Percentiles rank a stretch among this genome's conserved stretches.
phyloP scores from a whole-genome alignment of 2,329 filamentous ascomycete species.

The Penicillium psychrosexuale region DNA sequence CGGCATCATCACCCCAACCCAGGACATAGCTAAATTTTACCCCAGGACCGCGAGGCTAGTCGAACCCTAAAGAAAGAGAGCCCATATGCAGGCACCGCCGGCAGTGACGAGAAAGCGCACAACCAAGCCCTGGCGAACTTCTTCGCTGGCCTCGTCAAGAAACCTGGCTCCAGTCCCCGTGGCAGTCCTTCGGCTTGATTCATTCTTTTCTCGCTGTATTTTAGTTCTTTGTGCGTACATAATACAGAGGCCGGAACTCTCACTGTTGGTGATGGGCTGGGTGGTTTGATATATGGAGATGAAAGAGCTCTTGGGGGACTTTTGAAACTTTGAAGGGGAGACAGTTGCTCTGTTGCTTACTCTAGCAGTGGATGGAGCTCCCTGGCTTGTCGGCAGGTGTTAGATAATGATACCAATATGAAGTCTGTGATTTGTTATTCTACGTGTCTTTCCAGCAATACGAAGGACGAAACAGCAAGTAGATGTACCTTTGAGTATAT shows the following conservation, averaged over 20 bases:
- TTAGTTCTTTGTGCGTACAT: constrained; percentile 26
- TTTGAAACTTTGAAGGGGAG: neutral
- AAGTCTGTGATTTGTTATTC: constrained; percentile 14
- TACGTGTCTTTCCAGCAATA: neutral
- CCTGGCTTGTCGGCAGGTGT: constrained; percentile 24
- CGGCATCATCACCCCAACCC: constrained; percentile 2
- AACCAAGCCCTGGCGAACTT: constrained; percentile 60
- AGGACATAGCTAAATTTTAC: constrained; percentile 3
- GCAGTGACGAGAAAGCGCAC: constrained; percentile 48
- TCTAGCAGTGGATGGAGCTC: constrained; percentile 13
- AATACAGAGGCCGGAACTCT: constrained; percentile 13
- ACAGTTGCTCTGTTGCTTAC: constrained; percentile 11
- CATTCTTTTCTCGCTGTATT: constrained; percentile 20
- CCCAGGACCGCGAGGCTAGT: constrained; percentile 45
- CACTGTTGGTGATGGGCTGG: constrained; percentile 5
- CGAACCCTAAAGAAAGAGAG: constrained; percentile 38
- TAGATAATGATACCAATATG: constrained; percentile 32
- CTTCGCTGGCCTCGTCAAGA: constrained; percentile 59
- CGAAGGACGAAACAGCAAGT: neutral
- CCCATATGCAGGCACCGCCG: constrained; percentile 31
- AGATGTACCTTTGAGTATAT: neutral
- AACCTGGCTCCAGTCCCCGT: constrained; percentile 39
- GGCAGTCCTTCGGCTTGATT: constrained; percentile 36
- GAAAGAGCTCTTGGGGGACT: neutral
- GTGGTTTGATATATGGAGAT: constrained; percentile 12